Percentiles rank a stretch among this genome's conserved stretches.
Conservation (phyloP, 306 rosid species). For the Dryas octopetala region DNA sequence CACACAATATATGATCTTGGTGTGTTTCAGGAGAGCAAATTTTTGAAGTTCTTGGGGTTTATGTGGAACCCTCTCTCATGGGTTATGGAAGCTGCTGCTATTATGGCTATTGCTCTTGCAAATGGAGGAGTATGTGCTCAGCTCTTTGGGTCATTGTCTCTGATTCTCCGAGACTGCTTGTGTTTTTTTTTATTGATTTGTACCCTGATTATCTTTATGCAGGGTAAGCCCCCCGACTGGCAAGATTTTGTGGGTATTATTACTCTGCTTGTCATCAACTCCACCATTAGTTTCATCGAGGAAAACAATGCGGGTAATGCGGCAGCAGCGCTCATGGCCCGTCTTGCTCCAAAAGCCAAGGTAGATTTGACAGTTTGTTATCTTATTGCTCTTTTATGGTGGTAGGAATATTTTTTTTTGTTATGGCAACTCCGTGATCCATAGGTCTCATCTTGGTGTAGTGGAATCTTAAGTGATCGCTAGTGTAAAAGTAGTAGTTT, state of each 20-base stretch:
- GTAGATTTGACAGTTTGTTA: slow-evolving; percentile 32
- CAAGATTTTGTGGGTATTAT: slow-evolving; percentile 99
- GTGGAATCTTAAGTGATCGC: neutral
- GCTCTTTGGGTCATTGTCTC: slow-evolving; percentile 16
- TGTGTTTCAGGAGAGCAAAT: slow-evolving; percentile 76
- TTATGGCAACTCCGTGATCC: neutral
- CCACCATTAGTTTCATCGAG: slow-evolving; percentile 95
- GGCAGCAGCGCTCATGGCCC: slow-evolving; percentile 99
- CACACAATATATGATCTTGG: slow-evolving; percentile 30
- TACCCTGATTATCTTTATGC: slow-evolving; percentile 20
- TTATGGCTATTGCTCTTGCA: slow-evolving; percentile 98
- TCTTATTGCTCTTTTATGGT: neutral
- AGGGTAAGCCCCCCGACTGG: slow-evolving; percentile 98
- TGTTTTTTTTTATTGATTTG: slow-evolving; percentile 7
- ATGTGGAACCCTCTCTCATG: slow-evolving; percentile 99
- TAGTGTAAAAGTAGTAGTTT: neutral
- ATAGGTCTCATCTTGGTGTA: neutral
- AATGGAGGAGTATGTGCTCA: slow-evolving; percentile 85
- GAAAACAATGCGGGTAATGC: slow-evolving; percentile 99
- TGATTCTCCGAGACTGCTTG: slow-evolving; percentile 5
- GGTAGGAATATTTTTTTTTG: neutral
- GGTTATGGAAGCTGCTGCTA: slow-evolving; percentile 99
- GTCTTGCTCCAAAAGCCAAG: slow-evolving; percentile 98
- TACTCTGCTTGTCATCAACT: slow-evolving; percentile 84
- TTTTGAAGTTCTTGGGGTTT: slow-evolving; percentile 89